Conservation (phyloP, 2,329 filamentous ascomycete species). For the Diaporthe humulicola region DNA sequence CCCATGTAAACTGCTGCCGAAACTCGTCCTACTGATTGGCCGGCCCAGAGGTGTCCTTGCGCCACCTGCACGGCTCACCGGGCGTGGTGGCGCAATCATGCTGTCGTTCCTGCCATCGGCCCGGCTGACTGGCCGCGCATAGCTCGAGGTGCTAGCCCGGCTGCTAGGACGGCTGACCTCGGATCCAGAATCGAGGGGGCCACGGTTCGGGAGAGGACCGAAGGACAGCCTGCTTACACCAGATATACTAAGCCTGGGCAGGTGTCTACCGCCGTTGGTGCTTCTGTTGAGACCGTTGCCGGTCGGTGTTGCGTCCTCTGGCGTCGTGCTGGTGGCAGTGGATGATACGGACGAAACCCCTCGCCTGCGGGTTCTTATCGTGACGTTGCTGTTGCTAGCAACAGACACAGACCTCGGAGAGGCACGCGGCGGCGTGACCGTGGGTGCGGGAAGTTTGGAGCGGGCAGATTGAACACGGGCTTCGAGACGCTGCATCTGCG, state of each 20-base stretch:
- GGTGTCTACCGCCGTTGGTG: constrained; percentile 58
- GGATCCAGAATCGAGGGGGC: constrained; percentile 55
- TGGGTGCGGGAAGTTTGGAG: constrained; percentile 89
- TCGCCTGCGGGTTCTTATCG: constrained; percentile 78
- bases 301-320: constrained; percentile 65
- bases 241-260: constrained; percentile 71
- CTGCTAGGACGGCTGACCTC: constrained; percentile 78
- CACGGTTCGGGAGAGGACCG: constrained; percentile 65
- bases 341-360: constrained; percentile 70
- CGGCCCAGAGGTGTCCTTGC: constrained; percentile 76
- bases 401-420: constrained; percentile 75
- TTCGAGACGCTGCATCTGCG: constrained; percentile 97
- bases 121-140: constrained; percentile 67
- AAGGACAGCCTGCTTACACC: constrained; percentile 75
- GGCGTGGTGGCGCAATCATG: constrained; percentile 67
- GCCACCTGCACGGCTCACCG: constrained; percentile 73
- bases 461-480: constrained; percentile 91
- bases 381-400: constrained; percentile 59
- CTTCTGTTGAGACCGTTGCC: constrained; percentile 50
- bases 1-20: constrained; percentile 73
- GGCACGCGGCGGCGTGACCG: constrained; percentile 80
- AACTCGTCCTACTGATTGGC: constrained; percentile 73
- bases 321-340: constrained; percentile 51
- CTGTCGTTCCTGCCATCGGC: constrained; percentile 53
- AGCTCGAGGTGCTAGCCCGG: constrained; percentile 73